Percentiles rank a stretch among this genome's conserved stretches.
Conservation (phyloP, 139 green algal genomes). For the Chlamydomonas sp. region DNA sequence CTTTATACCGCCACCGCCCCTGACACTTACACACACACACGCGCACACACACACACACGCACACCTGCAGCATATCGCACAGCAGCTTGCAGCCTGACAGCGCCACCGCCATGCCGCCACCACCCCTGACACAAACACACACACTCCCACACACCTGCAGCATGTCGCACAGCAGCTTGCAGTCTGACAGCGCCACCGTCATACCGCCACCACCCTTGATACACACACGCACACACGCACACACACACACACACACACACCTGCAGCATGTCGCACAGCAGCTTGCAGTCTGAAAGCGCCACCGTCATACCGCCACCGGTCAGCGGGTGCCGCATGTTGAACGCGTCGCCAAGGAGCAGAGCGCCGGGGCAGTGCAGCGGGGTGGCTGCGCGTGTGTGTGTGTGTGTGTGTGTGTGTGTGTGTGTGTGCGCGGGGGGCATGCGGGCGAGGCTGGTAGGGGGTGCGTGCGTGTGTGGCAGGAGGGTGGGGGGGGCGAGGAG, state of each 20-base stretch:
- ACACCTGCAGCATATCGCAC: constrained; percentile 44
- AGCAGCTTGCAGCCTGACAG: constrained; percentile 74
- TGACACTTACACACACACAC: no score
- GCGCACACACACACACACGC: not conserved
- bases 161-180: constrained; percentile 47
- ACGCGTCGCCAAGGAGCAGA: constrained; percentile 93
- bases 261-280: constrained; percentile 49
- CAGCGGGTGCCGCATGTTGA: constrained; percentile 99
- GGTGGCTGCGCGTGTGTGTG: no score
- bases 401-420: no score
- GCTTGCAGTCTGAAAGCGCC: constrained; percentile 80
- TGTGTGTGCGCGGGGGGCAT: no score
- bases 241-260: not conserved
- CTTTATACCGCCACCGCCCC: constrained; percentile 57
- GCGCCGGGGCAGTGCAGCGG: constrained; percentile 50
- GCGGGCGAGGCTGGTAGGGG: not conserved
- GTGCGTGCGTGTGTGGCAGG: constrained; percentile 23
- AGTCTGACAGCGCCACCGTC: constrained; percentile 89
- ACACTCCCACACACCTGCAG: no score
- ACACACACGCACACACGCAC: no score
- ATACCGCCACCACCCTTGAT: constrained; percentile 47
- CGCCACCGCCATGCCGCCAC: constrained; percentile 81
- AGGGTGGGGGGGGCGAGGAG: constrained; percentile 63
- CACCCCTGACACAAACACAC: constrained; percentile 18
- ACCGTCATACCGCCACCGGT: constrained; percentile 81